Conservation (phyloP, 208 protist genomes). For the Tritrichomonas musculus region DNA sequence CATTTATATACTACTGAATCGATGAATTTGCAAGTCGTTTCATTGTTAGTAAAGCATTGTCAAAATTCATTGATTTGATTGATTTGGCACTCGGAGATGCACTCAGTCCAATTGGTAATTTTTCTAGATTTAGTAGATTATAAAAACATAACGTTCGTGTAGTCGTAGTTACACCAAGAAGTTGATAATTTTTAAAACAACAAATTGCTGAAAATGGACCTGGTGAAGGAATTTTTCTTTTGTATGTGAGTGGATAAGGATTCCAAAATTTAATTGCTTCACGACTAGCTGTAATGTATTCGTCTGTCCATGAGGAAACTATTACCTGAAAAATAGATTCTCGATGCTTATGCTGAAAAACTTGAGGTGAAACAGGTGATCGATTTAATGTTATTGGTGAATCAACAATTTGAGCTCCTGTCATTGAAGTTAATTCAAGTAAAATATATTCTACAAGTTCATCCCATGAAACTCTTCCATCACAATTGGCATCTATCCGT, state of each 20-base stretch:
- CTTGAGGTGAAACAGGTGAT: not conserved
- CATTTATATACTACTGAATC: too few relatives aligned
- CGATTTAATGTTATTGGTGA: not conserved
- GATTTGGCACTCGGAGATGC: not conserved
- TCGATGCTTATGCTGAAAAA: not conserved
- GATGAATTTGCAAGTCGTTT: too few relatives aligned
- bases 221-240: not conserved
- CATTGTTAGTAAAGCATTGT: too few relatives aligned
- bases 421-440: not conserved
- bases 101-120: not conserved
- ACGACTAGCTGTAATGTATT: conserved; percentile 26
- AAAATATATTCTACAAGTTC: conserved; percentile 10
- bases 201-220: not conserved
- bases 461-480: not conserved
- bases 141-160: not conserved
- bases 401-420: not conserved
- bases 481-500: not conserved
- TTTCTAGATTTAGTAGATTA: not conserved
- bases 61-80: not conserved
- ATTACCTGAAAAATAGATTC: not conserved
- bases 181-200: not conserved
- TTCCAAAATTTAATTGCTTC: not conserved
- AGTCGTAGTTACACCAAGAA: not conserved
- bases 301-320: not conserved
- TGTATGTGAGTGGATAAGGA: not conserved